Base-by-base conservation (phyloP, 2,329 filamentous ascomycete species). In the Neospermospora avenae region DNA sequence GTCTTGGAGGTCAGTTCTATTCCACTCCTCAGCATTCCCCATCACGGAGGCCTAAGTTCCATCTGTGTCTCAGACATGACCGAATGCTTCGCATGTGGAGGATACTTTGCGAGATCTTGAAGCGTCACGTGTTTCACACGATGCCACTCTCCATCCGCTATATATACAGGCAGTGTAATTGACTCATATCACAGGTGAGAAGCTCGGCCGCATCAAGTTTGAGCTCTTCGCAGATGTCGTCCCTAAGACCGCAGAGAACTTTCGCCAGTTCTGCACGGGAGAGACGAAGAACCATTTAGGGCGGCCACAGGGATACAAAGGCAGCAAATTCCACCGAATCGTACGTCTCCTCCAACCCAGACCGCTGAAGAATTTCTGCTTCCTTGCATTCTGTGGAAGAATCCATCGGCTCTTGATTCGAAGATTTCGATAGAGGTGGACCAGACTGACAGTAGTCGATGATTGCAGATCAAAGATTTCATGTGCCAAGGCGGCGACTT, bases 401-500 rank as follows among this genome's bases (percentile, higher is more conserved):
- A n/a, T n/a, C n/a, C n/a, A n/a, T n/a, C n/a, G n/a, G n/a, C n/a
- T n/a, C n/a, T n/a, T n/a, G n/a, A n/a, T n/a, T n/a, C n/a, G n/a
- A n/a, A n/a, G n/a, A n/a, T n/a, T n/a, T n/a, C n/a, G n/a, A n/a
- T n/a, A n/a, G n/a, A n/a, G n/a, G n/a, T n/a, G n/a, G n/a, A n/a
- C n/a, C n/a, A n/a, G n/a, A n/a, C n/a, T n/a, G n/a, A n/a, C n/a
- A n/a, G n/a, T n/a, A n/a, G n/a, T n/a, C n/a, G n/a, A n/a, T 46
- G 35, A 48, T 18, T 5, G 6, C 55, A 96, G 91, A 96, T 97
- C 74, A 90, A 90, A 77, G 89, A 90, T 70, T 97, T 98, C 78
- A 98, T 98, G 93, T 90, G 95, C 71, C 95, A 99, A 75, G 93
- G 93, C 48, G 95, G 95, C 57, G 95, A 99, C 75, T 98, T 98